These are phyloP conservation scores for Globisporangium acanthophoron DNA, from an alignment of 352 stramenopile genomes.

Conservation along the genomic window DNA sequence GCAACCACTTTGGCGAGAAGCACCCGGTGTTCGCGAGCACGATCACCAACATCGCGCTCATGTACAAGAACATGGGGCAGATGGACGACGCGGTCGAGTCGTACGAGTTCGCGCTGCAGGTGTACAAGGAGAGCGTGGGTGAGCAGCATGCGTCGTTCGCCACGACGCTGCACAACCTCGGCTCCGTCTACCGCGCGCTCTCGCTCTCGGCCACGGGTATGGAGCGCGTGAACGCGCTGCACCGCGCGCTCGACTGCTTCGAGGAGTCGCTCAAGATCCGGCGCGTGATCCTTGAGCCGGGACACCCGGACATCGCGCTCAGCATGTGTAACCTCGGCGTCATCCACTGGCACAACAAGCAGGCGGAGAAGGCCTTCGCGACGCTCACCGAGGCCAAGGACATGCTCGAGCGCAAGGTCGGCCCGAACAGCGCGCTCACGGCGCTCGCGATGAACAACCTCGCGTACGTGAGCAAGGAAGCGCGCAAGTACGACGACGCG, in stretches of 20 bases:
- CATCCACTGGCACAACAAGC: constrained; percentile 80
- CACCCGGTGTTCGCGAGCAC: constrained; percentile 82
- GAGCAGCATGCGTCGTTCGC: constrained; percentile 81
- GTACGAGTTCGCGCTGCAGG: constrained; percentile 75
- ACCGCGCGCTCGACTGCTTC: constrained; percentile 73
- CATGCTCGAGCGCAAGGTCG: constrained; percentile 58
- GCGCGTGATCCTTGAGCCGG: constrained; percentile 54
- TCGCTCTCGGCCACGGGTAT: constrained; percentile 55
- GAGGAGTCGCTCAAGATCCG: constrained; percentile 77
- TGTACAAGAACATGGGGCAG: constrained; percentile 84
- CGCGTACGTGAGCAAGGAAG: constrained; percentile 74
- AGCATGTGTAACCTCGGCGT: constrained; percentile 82
- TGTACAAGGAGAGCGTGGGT: constrained; percentile 77
- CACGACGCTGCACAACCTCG: constrained; percentile 80
- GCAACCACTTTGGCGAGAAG: constrained; percentile 68
- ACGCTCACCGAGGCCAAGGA: constrained; percentile 55
- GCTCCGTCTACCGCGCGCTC: constrained; percentile 63
- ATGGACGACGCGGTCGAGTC: constrained; percentile 69
- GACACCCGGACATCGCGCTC: constrained; percentile 72
- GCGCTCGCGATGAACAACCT: constrained; percentile 83
- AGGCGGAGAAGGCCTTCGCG: constrained; percentile 56
- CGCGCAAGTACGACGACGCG: constrained; percentile 56
- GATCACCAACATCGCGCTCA: constrained; percentile 83
- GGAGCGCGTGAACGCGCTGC: constrained; percentile 56
- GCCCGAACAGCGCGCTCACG: constrained; percentile 48